Percentiles rank a stretch among this genome's conserved stretches.
Conservation (phyloP, 2,329 filamentous ascomycete genomes). For the Aspergillaceae sp. region DNA sequence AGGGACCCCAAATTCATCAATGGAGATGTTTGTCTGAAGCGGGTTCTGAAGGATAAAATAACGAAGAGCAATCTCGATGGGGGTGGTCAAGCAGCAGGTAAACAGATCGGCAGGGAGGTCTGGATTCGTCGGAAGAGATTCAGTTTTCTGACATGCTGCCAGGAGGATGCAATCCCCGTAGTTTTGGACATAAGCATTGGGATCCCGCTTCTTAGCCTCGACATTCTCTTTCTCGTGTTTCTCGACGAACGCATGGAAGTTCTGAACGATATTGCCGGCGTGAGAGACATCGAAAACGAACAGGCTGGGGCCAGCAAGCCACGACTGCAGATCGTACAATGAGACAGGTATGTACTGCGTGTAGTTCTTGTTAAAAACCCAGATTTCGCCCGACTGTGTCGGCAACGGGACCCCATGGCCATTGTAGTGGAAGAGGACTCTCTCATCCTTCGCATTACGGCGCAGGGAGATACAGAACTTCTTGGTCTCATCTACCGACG, state of each 20-base stretch:
- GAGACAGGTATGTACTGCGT: constrained; percentile 98
- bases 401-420: constrained; percentile 95
- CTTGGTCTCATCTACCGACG: constrained; percentile 93
- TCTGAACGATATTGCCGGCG: constrained; percentile 87
- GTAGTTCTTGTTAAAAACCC: constrained; percentile 99
- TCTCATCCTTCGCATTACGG: constrained; percentile 88
- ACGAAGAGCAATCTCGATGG: constrained; percentile 92
- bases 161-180: constrained; percentile 88
- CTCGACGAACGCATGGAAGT: constrained; percentile 88
- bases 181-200: constrained; percentile 52
- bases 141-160: constrained; percentile 80
- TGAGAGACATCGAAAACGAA: constrained; percentile 98
- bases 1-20: constrained; percentile 80
- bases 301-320: constrained; percentile 89
- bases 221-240: constrained; percentile 88
- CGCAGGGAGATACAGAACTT: constrained; percentile 88
- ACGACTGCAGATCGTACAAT: constrained; percentile 86
- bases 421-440: constrained; percentile 97
- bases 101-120: constrained; percentile 90
- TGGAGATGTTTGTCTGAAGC: constrained; percentile 55
- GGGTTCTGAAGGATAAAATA: constrained; percentile 96
- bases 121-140: constrained; percentile 91
- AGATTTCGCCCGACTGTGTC: constrained; percentile 91
- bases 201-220: constrained; percentile 66
- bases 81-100: constrained; percentile 89